Evolutionary conservation across 495 filamentous ascomycete species (phyloP).

Genomic region (Xylaria curta): DNA sequence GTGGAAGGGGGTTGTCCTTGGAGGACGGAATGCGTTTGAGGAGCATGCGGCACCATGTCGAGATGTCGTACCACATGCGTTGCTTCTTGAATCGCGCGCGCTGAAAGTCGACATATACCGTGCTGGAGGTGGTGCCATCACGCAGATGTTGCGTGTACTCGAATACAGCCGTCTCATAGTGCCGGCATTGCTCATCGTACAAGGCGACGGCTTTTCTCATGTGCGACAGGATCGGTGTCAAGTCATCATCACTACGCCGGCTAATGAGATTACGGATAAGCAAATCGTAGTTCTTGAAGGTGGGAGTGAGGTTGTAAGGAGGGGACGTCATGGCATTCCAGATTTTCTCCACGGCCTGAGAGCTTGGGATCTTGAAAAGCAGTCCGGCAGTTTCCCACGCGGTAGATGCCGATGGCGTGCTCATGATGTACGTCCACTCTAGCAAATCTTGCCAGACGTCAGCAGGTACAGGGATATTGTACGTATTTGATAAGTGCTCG

Average conservation of each 20-base stretch:
- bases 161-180: constrained; percentile 42
- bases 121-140: constrained; percentile 17
- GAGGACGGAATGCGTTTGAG: constrained; percentile 26
- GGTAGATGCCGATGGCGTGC: constrained; percentile 30
- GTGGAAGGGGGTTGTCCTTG: constrained; percentile 24
- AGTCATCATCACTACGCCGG: constrained; percentile 12
- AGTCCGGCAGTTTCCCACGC: constrained; percentile 39
- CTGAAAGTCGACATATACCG: constrained; percentile 25
- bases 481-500: constrained; percentile 36
- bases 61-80: constrained; percentile 37
- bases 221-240: constrained; percentile 27
- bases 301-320: constrained; percentile 39
- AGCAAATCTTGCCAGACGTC: constrained; percentile 44
- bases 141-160: constrained; percentile 37
- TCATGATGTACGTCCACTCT: constrained; percentile 45
- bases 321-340: constrained; percentile 44
- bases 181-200: constrained; percentile 35
- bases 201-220: constrained; percentile 37
- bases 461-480: constrained; percentile 38
- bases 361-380: constrained; percentile 28
- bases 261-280: constrained; percentile 39
- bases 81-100: constrained; percentile 34
- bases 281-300: constrained; percentile 40
- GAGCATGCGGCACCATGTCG: constrained; percentile 31
- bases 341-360: constrained; percentile 36